Base-by-base conservation (phyloP, 2,329 filamentous ascomycete species). In the Epichloe amarillans region DNA sequence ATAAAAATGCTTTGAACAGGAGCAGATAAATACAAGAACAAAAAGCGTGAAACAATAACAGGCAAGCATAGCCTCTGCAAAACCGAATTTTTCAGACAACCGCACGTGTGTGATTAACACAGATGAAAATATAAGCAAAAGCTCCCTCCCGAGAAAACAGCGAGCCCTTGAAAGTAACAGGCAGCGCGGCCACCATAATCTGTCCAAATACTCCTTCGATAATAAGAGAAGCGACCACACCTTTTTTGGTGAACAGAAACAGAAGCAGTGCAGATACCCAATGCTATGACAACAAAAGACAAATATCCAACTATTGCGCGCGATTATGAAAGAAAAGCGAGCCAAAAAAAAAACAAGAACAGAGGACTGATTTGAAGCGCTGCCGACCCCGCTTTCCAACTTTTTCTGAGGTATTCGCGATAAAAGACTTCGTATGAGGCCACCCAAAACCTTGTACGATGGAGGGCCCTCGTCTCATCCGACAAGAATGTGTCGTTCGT, bases 281-380 rank as follows among this genome's bases (percentile, higher is more conserved):
- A 48, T 51, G 48, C 50, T 50, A 33, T 35, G 36, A 15, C 21
- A n/a, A 46, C 6, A 30, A 30, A 26, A 15, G 17, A 41, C 7
- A 49, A n/a, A 14, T 23, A 42, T 17, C 40, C 40, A 23, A 42
- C 19, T 26, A 15, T 6, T 11, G 40, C n/a, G 40, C 40, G 40
- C 19, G 2, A 21, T 38, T 8, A 51, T 38, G 42, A 52, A 49
- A 50, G 11, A 55, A 52, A 52, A 49, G 14, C 1, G 17, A 54
- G 43, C 46, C 51, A 53, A 26, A 57, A 49, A 49, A 53, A 26
- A 57, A 49, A 49, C 49, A 52, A 53, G 52, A 56, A 55, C 33
- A 47, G 50, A 47, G 50, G 53, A 23, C 46, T 39, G 50, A 21
- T 23, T 46, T 46, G 14, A 36, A 50, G 40, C 50, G 49, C 49